These are phyloP conservation scores for Pseudozyma sp. DNA, from an alignment of 1,284 basidiomycete species.

Conservation along the genomic window DNA sequence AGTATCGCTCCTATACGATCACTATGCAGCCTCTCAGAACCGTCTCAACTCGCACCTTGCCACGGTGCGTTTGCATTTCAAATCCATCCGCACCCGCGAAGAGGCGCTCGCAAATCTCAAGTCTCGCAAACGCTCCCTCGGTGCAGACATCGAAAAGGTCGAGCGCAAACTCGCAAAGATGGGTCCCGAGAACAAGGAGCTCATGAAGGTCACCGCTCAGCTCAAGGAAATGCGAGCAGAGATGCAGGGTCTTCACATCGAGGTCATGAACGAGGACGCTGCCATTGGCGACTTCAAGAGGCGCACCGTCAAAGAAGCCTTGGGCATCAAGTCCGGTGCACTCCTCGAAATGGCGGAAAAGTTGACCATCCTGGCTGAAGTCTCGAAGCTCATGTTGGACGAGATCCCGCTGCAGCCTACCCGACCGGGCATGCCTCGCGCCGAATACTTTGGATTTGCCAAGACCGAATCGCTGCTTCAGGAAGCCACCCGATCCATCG, in stretches of 20 bases:
- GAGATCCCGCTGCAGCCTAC: conserved; percentile 85
- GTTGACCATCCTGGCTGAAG: conserved; percentile 84
- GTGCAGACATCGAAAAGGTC: conserved; percentile 82
- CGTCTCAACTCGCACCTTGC: conserved; percentile 81
- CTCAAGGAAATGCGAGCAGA: conserved; percentile 81
- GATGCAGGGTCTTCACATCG: conserved; percentile 80
- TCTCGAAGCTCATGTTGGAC: conserved; percentile 82
- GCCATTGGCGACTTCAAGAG: conserved; percentile 87
- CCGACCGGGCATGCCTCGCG: conserved; percentile 81
- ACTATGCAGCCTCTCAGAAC: conserved; percentile 78
- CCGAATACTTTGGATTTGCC: conserved; percentile 74
- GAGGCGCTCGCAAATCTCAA: conserved; percentile 84
- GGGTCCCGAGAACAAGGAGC: conserved; percentile 87
- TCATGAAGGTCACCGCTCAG: conserved; percentile 79
- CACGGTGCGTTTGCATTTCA: conserved; percentile 75
- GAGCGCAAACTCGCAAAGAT: conserved; percentile 91
- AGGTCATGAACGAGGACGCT: conserved; percentile 86
- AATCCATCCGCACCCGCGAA: conserved; percentile 81
- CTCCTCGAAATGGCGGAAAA: conserved; percentile 87
- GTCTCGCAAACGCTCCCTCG: conserved; percentile 77
- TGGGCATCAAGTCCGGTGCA: conserved; percentile 88
- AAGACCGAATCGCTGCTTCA: conserved; percentile 59
- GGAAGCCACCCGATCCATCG: conserved; percentile 56
- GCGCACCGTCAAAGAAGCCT: conserved; percentile 76
- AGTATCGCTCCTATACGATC: conserved; percentile 78